Percentiles rank a stretch among this genome's conserved stretches.
Conservation (phyloP, 768 basidiomycete genomes). For the Candolleomyces eurysporus region DNA sequence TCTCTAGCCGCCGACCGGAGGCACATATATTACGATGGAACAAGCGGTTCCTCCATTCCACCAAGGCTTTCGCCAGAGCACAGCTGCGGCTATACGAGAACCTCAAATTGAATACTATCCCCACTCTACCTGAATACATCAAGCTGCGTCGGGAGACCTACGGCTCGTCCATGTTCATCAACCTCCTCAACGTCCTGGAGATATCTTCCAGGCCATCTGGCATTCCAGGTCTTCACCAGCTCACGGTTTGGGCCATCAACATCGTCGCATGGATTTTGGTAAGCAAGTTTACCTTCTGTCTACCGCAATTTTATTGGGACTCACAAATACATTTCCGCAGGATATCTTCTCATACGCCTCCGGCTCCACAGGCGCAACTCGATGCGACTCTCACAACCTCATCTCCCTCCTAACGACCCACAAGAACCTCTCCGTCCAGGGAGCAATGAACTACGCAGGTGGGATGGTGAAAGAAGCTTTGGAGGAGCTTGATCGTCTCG, state of each 20-base stretch:
- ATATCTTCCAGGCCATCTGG: conserved; percentile 37
- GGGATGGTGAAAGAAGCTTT: conserved; percentile 10
- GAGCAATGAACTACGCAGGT: conserved; percentile 10
- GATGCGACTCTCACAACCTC: too few species aligned
- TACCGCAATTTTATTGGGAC: too few species aligned
- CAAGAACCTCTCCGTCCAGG: conserved; percentile 9
- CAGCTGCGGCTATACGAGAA: conserved; percentile 26
- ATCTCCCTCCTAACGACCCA: conserved; percentile 5
- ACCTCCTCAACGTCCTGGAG: conserved; percentile 49
- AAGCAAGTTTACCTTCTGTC: too few species aligned
- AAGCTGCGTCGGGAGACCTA: too few species aligned
- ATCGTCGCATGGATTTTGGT: too few species aligned
- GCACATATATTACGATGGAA: conserved; percentile 37
- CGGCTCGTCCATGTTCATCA: conserved; percentile 48
- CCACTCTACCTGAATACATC: conserved; percentile 47
- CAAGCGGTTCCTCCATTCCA: conserved; percentile 36
- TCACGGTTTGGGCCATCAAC: conserved; percentile 44
- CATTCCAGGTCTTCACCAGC: conserved; percentile 36
- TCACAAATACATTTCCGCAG: too few species aligned
- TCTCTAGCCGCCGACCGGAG: conserved; percentile 31
- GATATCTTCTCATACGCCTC: too few species aligned
- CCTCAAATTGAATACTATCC: conserved; percentile 25
- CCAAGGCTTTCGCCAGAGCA: conserved; percentile 33
- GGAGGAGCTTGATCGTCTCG: conserved; percentile 6
- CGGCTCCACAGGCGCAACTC: too few species aligned